Evolutionary conservation across 805 yeast species (phyloP), one percentile per base, ranked within the genome.

Genomic region (Monosporozyma aquatica): DNA sequence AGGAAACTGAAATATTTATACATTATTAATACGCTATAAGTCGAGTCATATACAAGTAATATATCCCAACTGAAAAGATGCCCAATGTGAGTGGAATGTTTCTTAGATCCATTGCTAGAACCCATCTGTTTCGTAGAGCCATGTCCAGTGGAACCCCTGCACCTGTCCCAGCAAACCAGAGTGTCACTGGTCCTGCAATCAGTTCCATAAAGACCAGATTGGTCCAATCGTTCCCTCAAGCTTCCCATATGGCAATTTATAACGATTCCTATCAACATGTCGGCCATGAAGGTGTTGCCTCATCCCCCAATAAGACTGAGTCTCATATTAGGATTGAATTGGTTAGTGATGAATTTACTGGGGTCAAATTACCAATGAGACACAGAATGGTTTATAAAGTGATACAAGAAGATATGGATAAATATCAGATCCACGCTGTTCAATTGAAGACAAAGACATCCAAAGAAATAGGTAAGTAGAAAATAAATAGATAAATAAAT

Each of bases 211-310:
- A n/a, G n/a, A 45, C 24, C 13, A 9, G 17, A 4, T 37, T 32
- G 24, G 25, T 47, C 10, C 7, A 14, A 3, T 18, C 13, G 8
- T 43, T 47, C 33, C 48, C 48, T 3, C 46, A 40, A 5, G 21
- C 41, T 9, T 8, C 13, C 1, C 40, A 42, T n/a, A 68, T 75
- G 49, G 71, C 66, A 25, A 71, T 90, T 5, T 68, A 67, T 44
- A 90, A 90, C 59, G 97, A 90, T 62, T 85, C 95, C 6, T 78
- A 77, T 62, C 83, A 83, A 58, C 97, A 90, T 62, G 76, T 87
- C 2, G 89, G 85, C 49, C 97, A 90, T 61, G 80, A 78, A 44
- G 87, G 94, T 2, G 72, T 86, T 67, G 72, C 78, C 41, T 87
- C 81, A 4, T 86, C 89, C 7, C 51, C 71, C 2, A 87, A 87